These are phyloP conservation scores for Ophiocordyceps camponoti-saundersi DNA, from an alignment of 2,329 filamentous ascomycete species.

Conservation along the genomic window DNA sequence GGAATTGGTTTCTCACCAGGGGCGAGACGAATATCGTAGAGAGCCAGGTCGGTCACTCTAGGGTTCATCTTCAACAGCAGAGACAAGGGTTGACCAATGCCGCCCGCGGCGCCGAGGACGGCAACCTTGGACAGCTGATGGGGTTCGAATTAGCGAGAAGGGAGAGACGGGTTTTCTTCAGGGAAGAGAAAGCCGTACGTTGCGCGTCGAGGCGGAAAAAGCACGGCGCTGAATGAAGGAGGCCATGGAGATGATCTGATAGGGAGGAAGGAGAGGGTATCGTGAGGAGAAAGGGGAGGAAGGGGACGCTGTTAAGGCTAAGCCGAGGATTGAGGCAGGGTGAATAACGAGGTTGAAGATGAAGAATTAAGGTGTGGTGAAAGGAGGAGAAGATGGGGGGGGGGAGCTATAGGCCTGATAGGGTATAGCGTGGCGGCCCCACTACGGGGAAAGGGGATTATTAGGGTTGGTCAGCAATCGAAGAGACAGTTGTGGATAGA, in stretches of 20 bases:
- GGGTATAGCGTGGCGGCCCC: slow-evolving; percentile 7
- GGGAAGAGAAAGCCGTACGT: slow-evolving; percentile 35
- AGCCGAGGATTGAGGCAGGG: slow-evolving; percentile 2
- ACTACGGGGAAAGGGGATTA: not conserved
- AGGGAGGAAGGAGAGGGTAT: slow-evolving; percentile 6
- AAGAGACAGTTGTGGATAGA: not conserved
- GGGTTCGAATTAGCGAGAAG: not conserved
- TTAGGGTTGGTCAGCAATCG: not conserved
- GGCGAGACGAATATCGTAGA: slow-evolving; percentile 93
- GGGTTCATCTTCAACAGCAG: slow-evolving; percentile 98
- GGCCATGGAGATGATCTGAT: slow-evolving; percentile 48
- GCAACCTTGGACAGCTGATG: slow-evolving; percentile 85
- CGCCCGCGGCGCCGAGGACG: slow-evolving; percentile 90
- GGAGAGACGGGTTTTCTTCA: not conserved
- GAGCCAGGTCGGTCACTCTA: slow-evolving; percentile 77
- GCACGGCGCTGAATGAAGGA: slow-evolving; percentile 56
- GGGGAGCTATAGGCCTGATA: slow-evolving; percentile 2
- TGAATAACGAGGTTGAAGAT: not conserved
- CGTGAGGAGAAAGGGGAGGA: not conserved
- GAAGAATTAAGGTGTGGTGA: slow-evolving; percentile 4
- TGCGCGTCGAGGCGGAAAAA: slow-evolving; percentile 64
- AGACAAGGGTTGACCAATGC: slow-evolving; percentile 96
- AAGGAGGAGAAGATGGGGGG: slow-evolving; percentile 7
- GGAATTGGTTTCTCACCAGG: slow-evolving; percentile 46
- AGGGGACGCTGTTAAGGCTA: slow-evolving; percentile 5